phyloP scores from a whole-genome alignment of 371 early-diverging fungal species.

The Circinella umbellata region DNA sequence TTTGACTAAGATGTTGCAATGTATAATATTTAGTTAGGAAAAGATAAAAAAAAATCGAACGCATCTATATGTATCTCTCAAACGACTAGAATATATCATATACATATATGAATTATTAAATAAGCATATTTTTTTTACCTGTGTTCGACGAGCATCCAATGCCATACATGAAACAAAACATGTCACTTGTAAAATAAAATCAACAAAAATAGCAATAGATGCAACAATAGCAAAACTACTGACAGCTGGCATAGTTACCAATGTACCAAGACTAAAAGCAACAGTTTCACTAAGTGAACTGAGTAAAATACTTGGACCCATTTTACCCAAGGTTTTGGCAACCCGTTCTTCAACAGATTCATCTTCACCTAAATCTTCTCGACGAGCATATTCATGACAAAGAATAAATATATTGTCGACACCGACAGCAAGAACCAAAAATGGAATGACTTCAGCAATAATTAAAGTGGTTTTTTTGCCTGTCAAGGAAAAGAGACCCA shows the following conservation, averaged over 20 bases:
- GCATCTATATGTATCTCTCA: no score
- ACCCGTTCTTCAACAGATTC: conserved; percentile 58
- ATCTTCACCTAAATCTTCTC: conserved; percentile 32
- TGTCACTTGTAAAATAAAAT: conserved; percentile 77
- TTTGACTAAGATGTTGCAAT: conserved; percentile 29
- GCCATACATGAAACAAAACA: conserved; percentile 72
- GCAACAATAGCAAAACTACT: conserved; percentile 79
- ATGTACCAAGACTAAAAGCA: conserved; percentile 73
- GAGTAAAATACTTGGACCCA: conserved; percentile 77
- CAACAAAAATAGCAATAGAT: conserved; percentile 73
- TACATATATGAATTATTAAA: not conserved
- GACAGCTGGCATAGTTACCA: conserved; percentile 83
- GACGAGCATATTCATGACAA: conserved; percentile 69
- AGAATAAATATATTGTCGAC: conserved; percentile 84
- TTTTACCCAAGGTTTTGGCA: conserved; percentile 63
- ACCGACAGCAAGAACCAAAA: conserved; percentile 80
- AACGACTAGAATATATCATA: no score
- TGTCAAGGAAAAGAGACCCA: conserved; percentile 70
- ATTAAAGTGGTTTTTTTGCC: conserved; percentile 75
- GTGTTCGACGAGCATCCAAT: conserved; percentile 65
- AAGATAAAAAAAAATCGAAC: no score
- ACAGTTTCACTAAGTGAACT: conserved; percentile 73
- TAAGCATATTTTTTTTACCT: conserved; percentile 28
- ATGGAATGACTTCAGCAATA: conserved; percentile 83
- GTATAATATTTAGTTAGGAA: no score